Conservation (phyloP, 495 filamentous ascomycete genomes). For the Aspergillus kassunensis region DNA sequence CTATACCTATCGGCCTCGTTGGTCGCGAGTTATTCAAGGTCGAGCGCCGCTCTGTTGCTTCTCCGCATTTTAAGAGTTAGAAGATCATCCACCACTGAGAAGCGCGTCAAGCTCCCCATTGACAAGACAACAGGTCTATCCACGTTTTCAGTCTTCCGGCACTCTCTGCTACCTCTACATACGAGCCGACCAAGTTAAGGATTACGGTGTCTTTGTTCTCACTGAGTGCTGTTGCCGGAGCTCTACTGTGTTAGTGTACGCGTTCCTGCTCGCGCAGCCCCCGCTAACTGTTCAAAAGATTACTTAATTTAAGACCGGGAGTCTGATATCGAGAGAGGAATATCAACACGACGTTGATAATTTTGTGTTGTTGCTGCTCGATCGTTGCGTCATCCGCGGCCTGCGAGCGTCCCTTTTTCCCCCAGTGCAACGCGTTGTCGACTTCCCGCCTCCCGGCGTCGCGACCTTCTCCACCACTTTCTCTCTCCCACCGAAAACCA, state of each 20-base stretch:
- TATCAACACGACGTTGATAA: neutral
- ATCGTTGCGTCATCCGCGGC: slow-evolving; percentile 27
- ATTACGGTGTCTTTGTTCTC: neutral
- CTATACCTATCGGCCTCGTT: neutral
- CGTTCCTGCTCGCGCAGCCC: neutral
- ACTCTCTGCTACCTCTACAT: neutral
- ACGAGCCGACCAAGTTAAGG: neutral
- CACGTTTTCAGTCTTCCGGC: neutral
- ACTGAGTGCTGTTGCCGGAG: neutral
- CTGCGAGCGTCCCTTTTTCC: slow-evolving; percentile 15
- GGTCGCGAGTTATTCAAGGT: neutral
- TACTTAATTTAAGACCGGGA: neutral
- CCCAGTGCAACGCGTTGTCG: slow-evolving; percentile 38
- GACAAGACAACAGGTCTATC: neutral
- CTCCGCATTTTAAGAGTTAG: slow-evolving; percentile 10
- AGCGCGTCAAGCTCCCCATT: slow-evolving; percentile 9
- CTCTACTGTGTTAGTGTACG: neutral
- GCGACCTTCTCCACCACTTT: slow-evolving; percentile 42
- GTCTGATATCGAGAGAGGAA: neutral
- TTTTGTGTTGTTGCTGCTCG: slow-evolving; percentile 9
- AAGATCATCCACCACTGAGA: slow-evolving; percentile 7
- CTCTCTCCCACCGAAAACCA: slow-evolving; percentile 23
- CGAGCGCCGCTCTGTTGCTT: slow-evolving; percentile 5
- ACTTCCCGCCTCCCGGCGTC: slow-evolving; percentile 38
- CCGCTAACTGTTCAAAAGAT: slow-evolving; percentile 1